Evolutionary conservation across 1,284 basidiomycete genomes (phyloP).

Genomic region (Melampsora larici-populina): DNA sequence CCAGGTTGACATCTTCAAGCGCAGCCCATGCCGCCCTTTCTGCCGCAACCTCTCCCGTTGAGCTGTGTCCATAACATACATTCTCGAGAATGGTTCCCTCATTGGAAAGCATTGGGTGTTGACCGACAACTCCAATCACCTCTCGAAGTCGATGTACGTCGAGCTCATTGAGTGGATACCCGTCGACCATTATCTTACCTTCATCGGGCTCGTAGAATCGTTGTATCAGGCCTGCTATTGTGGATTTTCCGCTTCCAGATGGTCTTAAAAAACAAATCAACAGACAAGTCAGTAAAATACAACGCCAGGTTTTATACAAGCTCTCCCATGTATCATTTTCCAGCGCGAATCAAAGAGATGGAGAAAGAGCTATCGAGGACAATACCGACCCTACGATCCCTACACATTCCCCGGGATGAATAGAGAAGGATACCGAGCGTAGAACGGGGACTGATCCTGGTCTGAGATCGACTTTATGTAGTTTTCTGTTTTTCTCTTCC

Average conservation of each 20-base stretch:
- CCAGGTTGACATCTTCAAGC: slow-evolving; percentile 1
- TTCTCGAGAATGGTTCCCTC: slow-evolving; percentile 72
- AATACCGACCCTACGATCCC: slow-evolving; percentile 66
- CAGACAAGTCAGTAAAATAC: not conserved
- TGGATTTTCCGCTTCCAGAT: slow-evolving; percentile 85
- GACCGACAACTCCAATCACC: slow-evolving; percentile 78
- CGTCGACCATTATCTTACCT: slow-evolving; percentile 65
- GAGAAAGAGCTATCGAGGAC: not conserved
- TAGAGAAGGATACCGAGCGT: slow-evolving; percentile 63
- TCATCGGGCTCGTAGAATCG: slow-evolving; percentile 73
- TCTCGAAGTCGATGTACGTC: slow-evolving; percentile 72
- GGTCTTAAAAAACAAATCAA: slow-evolving; percentile 55
- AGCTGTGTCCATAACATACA: slow-evolving; percentile 68
- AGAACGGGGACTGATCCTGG: slow-evolving; percentile 59
- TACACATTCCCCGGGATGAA: slow-evolving; percentile 72
- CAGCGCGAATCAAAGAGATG: not conserved
- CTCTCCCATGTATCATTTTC: not conserved
- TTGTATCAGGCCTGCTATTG: slow-evolving; percentile 75
- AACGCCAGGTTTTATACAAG: not conserved
- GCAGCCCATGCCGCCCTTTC: slow-evolving; percentile 4
- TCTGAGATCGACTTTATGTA: not conserved
- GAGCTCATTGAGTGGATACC: slow-evolving; percentile 59
- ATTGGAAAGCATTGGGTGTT: slow-evolving; percentile 81
- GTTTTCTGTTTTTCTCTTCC: not conserved
- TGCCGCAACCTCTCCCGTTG: not conserved